A percentile compares a stretch with the other conserved stretches of the same genome.
Conservation (phyloP, 208 protist genomes). For the Crithidia fasciculata region DNA sequence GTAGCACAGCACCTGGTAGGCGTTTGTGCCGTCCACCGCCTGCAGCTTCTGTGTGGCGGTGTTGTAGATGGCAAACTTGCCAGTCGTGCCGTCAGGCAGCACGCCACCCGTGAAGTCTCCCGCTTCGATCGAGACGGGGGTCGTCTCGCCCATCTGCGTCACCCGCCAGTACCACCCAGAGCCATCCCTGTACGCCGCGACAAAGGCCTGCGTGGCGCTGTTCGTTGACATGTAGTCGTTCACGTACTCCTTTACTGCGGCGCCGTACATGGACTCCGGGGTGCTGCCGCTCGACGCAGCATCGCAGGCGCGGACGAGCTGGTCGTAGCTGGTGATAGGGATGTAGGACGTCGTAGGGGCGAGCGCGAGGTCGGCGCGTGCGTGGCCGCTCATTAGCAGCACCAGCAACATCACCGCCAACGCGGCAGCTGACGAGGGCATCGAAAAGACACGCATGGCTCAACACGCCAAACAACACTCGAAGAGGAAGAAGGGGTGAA, state of each 20-base stretch:
- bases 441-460: not conserved
- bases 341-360: not conserved
- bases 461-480: not conserved
- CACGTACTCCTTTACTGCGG: not conserved
- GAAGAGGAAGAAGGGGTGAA: too few species aligned
- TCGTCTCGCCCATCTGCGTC: conserved; percentile 12
- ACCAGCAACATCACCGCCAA: too few species aligned
- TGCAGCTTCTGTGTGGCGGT: not conserved
- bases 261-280: not conserved
- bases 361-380: not conserved
- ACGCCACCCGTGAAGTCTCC: conserved; percentile 9
- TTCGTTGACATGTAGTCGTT: not conserved
- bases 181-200: conserved; percentile 22
- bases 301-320: not conserved
- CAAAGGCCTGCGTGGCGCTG: conserved; percentile 15
- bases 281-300: not conserved
- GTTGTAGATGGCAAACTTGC: conserved; percentile 1
- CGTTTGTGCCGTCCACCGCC: not conserved
- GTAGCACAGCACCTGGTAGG: not conserved
- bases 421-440: too few species aligned
- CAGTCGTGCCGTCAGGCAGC: conserved; percentile 8
- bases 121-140: conserved; percentile 4
- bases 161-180: not conserved
- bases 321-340: not conserved
- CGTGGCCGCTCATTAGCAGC: not conserved